phyloP scores from a whole-genome alignment of 1,139 yeast genomes.

The Scheffersomyces segobiensis region DNA sequence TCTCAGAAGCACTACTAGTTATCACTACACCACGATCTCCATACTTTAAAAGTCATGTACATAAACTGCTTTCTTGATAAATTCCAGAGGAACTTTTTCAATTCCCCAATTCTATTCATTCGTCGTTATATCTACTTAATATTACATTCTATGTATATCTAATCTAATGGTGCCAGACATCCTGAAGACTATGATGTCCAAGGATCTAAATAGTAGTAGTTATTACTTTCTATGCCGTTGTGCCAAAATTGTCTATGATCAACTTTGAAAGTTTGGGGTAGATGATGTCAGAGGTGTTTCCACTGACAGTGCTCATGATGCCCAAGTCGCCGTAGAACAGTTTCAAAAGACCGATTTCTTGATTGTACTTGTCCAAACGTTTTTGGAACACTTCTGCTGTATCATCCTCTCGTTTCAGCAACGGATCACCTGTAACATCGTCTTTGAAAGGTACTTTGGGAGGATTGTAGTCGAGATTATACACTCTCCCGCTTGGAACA shows the following conservation, averaged over 20 bases:
- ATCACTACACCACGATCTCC: too few relatives aligned
- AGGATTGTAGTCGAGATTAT: slow-evolving; percentile 84
- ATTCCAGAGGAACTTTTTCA: too few relatives aligned
- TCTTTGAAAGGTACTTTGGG: slow-evolving; percentile 81
- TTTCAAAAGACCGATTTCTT: slow-evolving; percentile 62
- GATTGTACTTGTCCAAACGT: slow-evolving; percentile 64
- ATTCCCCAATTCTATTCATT: not conserved
- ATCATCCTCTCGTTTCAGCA: slow-evolving; percentile 80
- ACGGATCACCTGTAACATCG: slow-evolving; percentile 86
- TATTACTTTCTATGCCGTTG: not conserved
- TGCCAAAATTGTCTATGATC: slow-evolving; percentile 30
- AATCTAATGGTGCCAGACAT: not conserved
- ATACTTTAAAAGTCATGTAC: too few relatives aligned
- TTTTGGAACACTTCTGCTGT: slow-evolving; percentile 65
- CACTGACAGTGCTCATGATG: slow-evolving; percentile 58
- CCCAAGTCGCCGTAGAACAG: slow-evolving; percentile 57
- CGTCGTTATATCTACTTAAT: not conserved
- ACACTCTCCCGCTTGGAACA: slow-evolving; percentile 79
- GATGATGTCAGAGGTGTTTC: slow-evolving; percentile 81
- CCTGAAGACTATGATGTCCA: not conserved
- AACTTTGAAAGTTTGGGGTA: slow-evolving; percentile 64
- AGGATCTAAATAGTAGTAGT: not conserved
- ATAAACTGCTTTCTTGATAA: too few relatives aligned
- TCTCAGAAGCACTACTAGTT: too few relatives aligned
- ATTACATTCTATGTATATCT: not conserved